phyloP scores from a whole-genome alignment of 805 yeast species.

The Candida namnaoensis region DNA sequence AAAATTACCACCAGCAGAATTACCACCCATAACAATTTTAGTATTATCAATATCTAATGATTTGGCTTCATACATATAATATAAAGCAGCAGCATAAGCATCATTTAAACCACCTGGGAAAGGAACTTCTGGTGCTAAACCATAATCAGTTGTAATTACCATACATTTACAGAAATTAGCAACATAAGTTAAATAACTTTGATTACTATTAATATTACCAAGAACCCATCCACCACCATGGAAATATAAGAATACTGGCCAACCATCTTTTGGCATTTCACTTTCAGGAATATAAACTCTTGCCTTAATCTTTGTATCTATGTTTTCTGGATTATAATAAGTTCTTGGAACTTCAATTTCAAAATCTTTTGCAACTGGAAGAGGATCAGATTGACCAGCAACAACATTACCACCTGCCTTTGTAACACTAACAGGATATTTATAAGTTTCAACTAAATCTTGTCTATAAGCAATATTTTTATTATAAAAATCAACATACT shows the following conservation, averaged over 20 bases:
- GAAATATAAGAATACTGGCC: constrained; percentile 29
- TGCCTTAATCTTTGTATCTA: constrained; percentile 6
- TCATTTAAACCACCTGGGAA: constrained; percentile 41
- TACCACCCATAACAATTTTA: constrained; percentile 33
- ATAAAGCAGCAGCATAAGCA: constrained; percentile 27
- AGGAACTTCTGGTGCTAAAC: constrained; percentile 41
- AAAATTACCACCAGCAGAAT: constrained; percentile 35
- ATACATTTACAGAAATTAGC: constrained; percentile 26
- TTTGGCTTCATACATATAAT: constrained; percentile 18
- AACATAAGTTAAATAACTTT: constrained; percentile 31
- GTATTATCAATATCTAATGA: constrained; percentile 19
- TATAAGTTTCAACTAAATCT: constrained; percentile 25
- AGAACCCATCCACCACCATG: constrained; percentile 41
- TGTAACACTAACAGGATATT: constrained; percentile 22
- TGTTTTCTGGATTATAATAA: constrained; percentile 12
- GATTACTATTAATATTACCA: constrained; percentile 30
- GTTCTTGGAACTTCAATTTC: constrained; percentile 26
- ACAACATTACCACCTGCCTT: constrained; percentile 29
- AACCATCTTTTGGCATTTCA: constrained; percentile 24
- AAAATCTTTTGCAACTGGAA: constrained; percentile 17
- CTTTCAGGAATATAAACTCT: constrained; percentile 28
- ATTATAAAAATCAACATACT: constrained; percentile 27
- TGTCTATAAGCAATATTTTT: constrained; percentile 18
- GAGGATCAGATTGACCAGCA: constrained; percentile 30
- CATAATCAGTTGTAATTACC: constrained; percentile 39